A percentile compares a stretch with the other conserved stretches of the same genome.
These are phyloP conservation scores for Bipolaris zeicola DNA, from an alignment of 2,329 filamentous ascomycete genomes.

Conservation along the genomic window DNA sequence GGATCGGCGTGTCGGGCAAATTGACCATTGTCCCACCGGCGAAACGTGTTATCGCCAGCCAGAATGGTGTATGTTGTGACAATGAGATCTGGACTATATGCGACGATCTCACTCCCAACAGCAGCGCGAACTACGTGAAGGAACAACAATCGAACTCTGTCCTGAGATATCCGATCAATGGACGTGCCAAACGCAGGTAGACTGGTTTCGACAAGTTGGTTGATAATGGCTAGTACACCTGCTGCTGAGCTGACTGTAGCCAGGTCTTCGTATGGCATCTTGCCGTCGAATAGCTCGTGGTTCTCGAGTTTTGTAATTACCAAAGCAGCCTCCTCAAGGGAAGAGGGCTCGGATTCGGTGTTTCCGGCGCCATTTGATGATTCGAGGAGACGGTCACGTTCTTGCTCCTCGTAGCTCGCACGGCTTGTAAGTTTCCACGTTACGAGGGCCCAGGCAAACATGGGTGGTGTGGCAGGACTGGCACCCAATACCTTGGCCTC, in stretches of 20 bases:
- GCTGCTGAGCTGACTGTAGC: slow-evolving; percentile 32
- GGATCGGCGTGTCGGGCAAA: slow-evolving; percentile 33
- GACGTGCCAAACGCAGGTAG: slow-evolving; percentile 53
- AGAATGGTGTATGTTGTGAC: slow-evolving; percentile 69
- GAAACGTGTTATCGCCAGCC: slow-evolving; percentile 53
- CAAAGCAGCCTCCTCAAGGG: slow-evolving; percentile 37
- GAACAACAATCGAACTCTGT: slow-evolving; percentile 67
- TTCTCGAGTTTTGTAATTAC: slow-evolving; percentile 30
- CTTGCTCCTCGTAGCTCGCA: slow-evolving; percentile 32
- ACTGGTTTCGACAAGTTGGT: slow-evolving; percentile 32
- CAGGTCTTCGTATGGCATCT: slow-evolving; percentile 33
- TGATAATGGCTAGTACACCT: slow-evolving; percentile 34
- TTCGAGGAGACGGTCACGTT: slow-evolving; percentile 37
- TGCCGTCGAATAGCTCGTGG: slow-evolving; percentile 35
- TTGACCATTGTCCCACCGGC: slow-evolving; percentile 37
- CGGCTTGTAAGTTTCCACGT: slow-evolving; percentile 33
- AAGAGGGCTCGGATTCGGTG: slow-evolving; percentile 21
- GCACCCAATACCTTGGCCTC: slow-evolving; percentile 59
- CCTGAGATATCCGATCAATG: slow-evolving; percentile 61
- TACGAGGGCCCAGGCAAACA: slow-evolving; percentile 82
- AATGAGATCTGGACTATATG: slow-evolving; percentile 75
- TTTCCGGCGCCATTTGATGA: slow-evolving; percentile 18
- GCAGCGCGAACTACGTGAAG: slow-evolving; percentile 73
- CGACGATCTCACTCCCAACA: slow-evolving; percentile 62
- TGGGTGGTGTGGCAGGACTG: slow-evolving; percentile 71